phyloP scores from a whole-genome alignment of 108 stramenopile species.

The Fragilaria radians region DNA sequence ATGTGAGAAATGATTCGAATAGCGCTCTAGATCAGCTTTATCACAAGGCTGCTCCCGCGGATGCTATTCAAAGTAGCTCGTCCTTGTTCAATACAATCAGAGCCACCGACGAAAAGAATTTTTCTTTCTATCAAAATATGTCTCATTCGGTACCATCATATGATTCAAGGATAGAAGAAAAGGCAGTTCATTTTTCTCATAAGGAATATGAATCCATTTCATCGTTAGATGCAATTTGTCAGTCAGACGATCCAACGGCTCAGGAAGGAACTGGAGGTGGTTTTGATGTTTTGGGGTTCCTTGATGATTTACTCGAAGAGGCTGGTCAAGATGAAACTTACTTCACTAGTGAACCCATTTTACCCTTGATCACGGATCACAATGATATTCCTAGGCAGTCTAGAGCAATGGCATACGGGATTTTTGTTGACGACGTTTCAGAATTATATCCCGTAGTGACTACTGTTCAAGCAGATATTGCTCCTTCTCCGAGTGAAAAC shows the following conservation, averaged over 20 bases:
- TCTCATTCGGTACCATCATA: not conserved
- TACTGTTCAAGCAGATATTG: not conserved
- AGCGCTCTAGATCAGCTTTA: not conserved
- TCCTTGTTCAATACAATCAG: not conserved
- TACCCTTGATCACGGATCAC: slow-evolving; percentile 25
- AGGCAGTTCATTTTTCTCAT: not conserved
- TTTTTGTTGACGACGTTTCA: slow-evolving; percentile 24
- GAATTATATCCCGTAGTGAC: slow-evolving; percentile 7
- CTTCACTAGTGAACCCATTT: not conserved
- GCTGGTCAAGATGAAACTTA: not conserved
- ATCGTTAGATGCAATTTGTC: not conserved
- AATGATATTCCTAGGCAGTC: slow-evolving; percentile 31
- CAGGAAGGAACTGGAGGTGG: slow-evolving; percentile 14
- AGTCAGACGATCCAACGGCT: not conserved
- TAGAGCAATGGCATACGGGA: slow-evolving; percentile 47
- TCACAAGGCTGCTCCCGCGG: not conserved
- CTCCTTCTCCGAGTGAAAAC: not conserved
- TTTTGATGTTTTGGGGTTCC: slow-evolving; percentile 57
- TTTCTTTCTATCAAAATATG: not conserved
- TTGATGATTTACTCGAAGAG: slow-evolving; percentile 48
- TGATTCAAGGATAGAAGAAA: not conserved
- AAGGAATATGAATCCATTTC: not conserved
- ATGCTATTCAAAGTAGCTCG: not conserved
- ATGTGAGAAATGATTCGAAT: not conserved
- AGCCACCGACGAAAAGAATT: not conserved